Percentiles rank a stretch among this genome's conserved stretches.
Conservation (phyloP, 345 rosid species). For the Pugionium dolabratum region DNA sequence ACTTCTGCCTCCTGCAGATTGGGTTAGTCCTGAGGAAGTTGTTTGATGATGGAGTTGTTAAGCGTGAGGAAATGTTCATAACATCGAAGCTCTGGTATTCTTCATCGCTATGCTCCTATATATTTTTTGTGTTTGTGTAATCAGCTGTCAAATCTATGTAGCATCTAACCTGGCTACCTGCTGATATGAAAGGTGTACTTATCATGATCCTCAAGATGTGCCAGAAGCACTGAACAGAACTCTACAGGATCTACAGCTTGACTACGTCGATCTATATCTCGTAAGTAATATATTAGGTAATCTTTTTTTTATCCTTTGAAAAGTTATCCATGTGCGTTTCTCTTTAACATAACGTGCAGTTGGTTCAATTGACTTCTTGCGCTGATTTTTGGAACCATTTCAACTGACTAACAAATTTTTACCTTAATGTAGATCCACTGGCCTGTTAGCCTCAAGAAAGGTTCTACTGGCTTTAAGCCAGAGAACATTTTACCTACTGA, state of each 20-base stretch:
- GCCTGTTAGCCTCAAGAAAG: constrained; percentile 73
- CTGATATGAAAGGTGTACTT: constrained; percentile 45
- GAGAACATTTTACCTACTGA: constrained; percentile 57
- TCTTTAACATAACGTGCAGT: not conserved
- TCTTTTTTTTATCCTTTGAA: constrained; percentile 1
- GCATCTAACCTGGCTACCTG: constrained; percentile 14
- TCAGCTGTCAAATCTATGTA: constrained; percentile 16
- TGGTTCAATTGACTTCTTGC: not conserved
- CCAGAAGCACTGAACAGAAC: constrained; percentile 55
- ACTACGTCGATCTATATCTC: constrained; percentile 63
- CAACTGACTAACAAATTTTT: not conserved
- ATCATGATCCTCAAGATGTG: constrained; percentile 66
- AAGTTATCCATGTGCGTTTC: not conserved
- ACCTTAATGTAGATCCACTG: constrained; percentile 68
- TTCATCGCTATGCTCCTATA: not conserved
- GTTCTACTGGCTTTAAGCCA: constrained; percentile 47
- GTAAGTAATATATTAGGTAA: constrained; percentile 39
- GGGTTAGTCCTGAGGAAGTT: constrained; percentile 51
- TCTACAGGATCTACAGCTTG: constrained; percentile 57
- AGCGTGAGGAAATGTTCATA: constrained; percentile 57
- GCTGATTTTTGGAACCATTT: not conserved
- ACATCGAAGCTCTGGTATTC: constrained; percentile 64
- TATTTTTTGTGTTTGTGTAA: not conserved
- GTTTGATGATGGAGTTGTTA: constrained; percentile 54
- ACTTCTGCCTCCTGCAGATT: constrained; percentile 41